Percentiles rank a stretch among this genome's conserved stretches.
Evolutionary conservation across 202 grass and related monocot genomes (phyloP).

Genomic region (Alloteropsis angusta): DNA sequence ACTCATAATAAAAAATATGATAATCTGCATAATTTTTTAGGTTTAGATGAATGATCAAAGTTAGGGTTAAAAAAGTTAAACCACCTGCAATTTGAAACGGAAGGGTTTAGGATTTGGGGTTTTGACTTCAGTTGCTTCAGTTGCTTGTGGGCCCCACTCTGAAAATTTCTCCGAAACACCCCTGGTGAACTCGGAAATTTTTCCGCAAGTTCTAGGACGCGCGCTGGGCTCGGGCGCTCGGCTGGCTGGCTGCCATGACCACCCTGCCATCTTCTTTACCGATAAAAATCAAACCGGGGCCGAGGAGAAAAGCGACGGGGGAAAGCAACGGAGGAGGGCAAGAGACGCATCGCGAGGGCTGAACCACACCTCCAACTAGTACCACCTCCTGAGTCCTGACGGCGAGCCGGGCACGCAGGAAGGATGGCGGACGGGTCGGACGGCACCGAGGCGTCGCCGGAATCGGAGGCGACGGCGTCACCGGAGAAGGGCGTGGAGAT

Average conservation of each 20-base stretch:
- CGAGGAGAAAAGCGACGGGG: neutral
- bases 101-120: too few relatives aligned
- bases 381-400: neutral
- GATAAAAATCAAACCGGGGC: constrained; percentile 26
- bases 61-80: too few relatives aligned
- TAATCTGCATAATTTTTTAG: too few relatives aligned
- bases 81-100: too few relatives aligned
- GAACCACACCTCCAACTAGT: constrained; percentile 8
- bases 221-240: neutral
- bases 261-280: neutral
- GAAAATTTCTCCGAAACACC: neutral
- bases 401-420: neutral
- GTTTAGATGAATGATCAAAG: too few relatives aligned
- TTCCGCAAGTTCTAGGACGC: neutral
- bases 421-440: constrained; percentile 34
- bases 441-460: constrained; percentile 34
- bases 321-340: neutral
- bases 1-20: too few relatives aligned
- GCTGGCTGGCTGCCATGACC: neutral
- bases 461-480: constrained; percentile 17
- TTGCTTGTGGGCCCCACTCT: constrained; percentile 12
- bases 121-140: neutral
- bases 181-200: neutral
- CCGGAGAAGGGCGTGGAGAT: constrained; percentile 37
- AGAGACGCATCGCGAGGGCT: neutral